Evolutionary conservation across 2,329 filamentous ascomycete genomes (phyloP).

Genomic region (Cladorrhinum sp.): DNA sequence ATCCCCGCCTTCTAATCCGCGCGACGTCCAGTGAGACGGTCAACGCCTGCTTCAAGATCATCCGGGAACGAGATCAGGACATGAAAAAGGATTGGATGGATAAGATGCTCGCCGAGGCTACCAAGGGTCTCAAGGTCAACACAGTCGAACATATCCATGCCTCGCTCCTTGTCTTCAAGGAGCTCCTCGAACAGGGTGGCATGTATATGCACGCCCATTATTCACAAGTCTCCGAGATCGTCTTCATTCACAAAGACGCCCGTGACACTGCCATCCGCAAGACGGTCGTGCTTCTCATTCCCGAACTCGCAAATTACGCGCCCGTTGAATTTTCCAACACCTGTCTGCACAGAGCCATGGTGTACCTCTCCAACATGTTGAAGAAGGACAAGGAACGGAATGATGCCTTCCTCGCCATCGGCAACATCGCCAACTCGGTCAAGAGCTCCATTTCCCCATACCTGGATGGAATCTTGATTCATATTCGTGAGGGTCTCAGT

Average conservation of each 20-base stretch:
- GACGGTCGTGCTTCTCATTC: slow-evolving; percentile 87
- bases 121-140: slow-evolving; percentile 72
- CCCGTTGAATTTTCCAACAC: slow-evolving; percentile 83
- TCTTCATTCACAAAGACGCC: slow-evolving; percentile 89
- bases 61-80: slow-evolving; percentile 84
- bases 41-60: slow-evolving; percentile 93
- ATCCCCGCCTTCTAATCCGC: slow-evolving; percentile 85
- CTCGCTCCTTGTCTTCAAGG: slow-evolving; percentile 88
- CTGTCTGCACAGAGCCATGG: slow-evolving; percentile 95
- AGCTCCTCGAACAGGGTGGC: slow-evolving; percentile 87
- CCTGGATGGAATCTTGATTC: slow-evolving; percentile 87
- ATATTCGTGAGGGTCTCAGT: slow-evolving; percentile 87
- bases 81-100: slow-evolving; percentile 86
- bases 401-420: slow-evolving; percentile 91
- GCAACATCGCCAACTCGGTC: slow-evolving; percentile 93
- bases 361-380: slow-evolving; percentile 87
- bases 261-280: slow-evolving; percentile 82
- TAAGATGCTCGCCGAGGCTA: slow-evolving; percentile 84
- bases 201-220: slow-evolving; percentile 99
- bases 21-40: slow-evolving; percentile 90
- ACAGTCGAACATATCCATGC: slow-evolving; percentile 89
- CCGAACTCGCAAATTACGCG: slow-evolving; percentile 87
- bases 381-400: slow-evolving; percentile 95
- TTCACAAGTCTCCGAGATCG: slow-evolving; percentile 86
- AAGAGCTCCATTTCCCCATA: slow-evolving; percentile 94